Conservation (phyloP, 2,329 filamentous ascomycete genomes). For the Fusarium sp. region DNA sequence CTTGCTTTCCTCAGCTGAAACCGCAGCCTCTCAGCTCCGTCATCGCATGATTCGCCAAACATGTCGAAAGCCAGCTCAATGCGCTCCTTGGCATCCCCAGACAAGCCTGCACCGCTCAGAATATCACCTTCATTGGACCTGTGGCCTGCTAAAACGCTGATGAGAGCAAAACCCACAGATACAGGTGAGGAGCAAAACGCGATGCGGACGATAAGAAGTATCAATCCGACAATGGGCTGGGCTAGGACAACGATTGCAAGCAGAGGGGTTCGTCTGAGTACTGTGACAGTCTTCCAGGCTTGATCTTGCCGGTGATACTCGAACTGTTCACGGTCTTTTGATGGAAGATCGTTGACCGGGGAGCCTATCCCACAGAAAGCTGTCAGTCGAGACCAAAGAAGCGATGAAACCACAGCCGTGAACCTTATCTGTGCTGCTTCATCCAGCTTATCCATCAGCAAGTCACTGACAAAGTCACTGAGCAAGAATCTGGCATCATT, state of each 20-base stretch:
- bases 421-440: not conserved
- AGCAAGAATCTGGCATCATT: not conserved
- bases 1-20: not conserved
- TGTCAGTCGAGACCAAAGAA: not conserved
- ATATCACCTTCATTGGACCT: fast-evolving
- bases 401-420: not conserved
- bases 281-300: not conserved
- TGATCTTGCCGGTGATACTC: not conserved
- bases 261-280: not conserved
- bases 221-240: fast-evolving
- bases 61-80: not conserved
- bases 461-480: not conserved
- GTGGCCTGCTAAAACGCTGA: not conserved
- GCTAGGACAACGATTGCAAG: not conserved
- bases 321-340: not conserved
- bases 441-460: not conserved
- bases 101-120: not conserved
- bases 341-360: fast-evolving
- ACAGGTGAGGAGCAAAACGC: not conserved
- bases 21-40: not conserved
- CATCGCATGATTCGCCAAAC: not conserved
- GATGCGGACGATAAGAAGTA: not conserved
- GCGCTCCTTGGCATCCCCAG: not conserved
- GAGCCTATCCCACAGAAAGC: not conserved
- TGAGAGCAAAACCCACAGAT: not conserved